Conservation (phyloP, 495 filamentous ascomycete genomes). For the Geopyxis carbonaria region DNA sequence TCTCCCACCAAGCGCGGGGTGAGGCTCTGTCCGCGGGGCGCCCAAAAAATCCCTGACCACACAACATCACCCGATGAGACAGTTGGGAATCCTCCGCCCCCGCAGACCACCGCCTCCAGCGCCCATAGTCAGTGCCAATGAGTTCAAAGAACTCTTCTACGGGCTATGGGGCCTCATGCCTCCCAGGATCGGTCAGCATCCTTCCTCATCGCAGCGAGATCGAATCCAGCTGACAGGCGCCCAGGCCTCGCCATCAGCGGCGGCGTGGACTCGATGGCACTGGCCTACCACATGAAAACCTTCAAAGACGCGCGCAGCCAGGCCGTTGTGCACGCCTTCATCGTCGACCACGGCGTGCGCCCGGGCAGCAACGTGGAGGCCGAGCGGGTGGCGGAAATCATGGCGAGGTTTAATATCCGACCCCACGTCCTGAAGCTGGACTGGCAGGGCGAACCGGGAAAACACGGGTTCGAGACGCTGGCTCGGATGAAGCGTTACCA, state of each 20-base stretch:
- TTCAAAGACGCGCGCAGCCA: slow-evolving; percentile 27
- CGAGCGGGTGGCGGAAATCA: slow-evolving; percentile 35
- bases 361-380: slow-evolving; percentile 54
- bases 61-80: too few relatives aligned
- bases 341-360: slow-evolving; percentile 66
- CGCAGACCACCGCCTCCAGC: too few relatives aligned
- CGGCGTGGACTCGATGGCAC: slow-evolving; percentile 89
- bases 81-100: too few relatives aligned
- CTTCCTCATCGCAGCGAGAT: not conserved
- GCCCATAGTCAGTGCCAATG: slow-evolving; percentile 2
- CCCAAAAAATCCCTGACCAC: too few relatives aligned
- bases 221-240: not conserved
- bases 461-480: slow-evolving; percentile 52
- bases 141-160: slow-evolving; percentile 2
- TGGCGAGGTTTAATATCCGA: slow-evolving; percentile 25
- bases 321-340: slow-evolving; percentile 40
- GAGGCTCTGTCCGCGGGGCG: too few relatives aligned
- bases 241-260: slow-evolving; percentile 76
- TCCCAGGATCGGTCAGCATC: slow-evolving; percentile 2
- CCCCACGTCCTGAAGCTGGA: slow-evolving; percentile 20
- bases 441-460: slow-evolving; percentile 35
- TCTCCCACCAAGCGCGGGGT: too few relatives aligned
- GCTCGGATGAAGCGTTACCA: slow-evolving; percentile 63
- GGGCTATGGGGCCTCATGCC: slow-evolving; percentile 1
- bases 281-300: slow-evolving; percentile 53